Evolutionary conservation across 106 monocot species (phyloP), one percentile per base, ranked within the genome.

Genomic region (Dendrobium chrysotoxum): DNA sequence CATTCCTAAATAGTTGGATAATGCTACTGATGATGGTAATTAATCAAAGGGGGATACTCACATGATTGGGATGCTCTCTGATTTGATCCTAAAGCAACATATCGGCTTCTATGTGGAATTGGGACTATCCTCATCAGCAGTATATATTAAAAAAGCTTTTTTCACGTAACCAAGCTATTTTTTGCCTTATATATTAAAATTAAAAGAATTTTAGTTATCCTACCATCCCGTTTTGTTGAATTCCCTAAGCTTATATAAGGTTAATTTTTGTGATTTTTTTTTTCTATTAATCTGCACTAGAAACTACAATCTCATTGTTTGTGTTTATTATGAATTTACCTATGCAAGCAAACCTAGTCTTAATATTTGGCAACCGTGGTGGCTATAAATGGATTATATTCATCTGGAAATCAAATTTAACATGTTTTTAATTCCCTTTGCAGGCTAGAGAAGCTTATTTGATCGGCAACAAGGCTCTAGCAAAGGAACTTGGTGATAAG

Each of bases 391-490:
- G 61, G 61, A 61, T n/a, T 61, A 4, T 20, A 61, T 50, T 61
- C 11, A 61, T 61, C 4, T 61, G 23, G 61, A 20, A 4, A 23
- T 23, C 11, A 23, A 50, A 50, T 50, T 35, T 50, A 50, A 50
- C 13, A 3, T 65, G 5, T 65, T 23, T 65, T 25, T 65, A 35
- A 35, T 23, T 28, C 72, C 55, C 16, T 10, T 80, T 16, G 7
- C 84, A 98, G 97, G 97, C 94, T 75, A 92, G 88, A 55, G 91
- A 94, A 79, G 92, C 94, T 53, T 92, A 89, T 86, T 78, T 88
- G 47, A 89, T 90, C 57, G 94, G 97, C 15, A 94, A 92, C 86
- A 92, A 92, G 40, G 86, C 94, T 80, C 77, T 99, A 53, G 90
- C 92, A n/a, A 99, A 89, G 79, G 98, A 99, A 80, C 81, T 99